phyloP scores from a whole-genome alignment of 2,329 filamentous ascomycete genomes.

The Diaporthe aspalathi region DNA sequence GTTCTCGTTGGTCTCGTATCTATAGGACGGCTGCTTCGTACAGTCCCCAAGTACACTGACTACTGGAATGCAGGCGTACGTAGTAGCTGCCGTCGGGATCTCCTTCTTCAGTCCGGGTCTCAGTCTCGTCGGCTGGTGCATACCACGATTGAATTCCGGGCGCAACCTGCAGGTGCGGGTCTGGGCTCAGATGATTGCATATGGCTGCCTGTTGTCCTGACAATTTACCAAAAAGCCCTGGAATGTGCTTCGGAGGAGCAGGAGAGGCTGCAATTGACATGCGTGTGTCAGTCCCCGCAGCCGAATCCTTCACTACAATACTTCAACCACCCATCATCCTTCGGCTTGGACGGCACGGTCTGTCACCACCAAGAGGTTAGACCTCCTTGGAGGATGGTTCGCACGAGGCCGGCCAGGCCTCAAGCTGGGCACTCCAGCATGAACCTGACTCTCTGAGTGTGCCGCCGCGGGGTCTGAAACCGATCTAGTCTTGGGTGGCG shows the following conservation, averaged over 20 bases:
- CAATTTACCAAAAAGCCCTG: not conserved
- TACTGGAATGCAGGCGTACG: not conserved
- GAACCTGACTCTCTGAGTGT: slow-evolving; percentile 5
- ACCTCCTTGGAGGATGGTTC: not conserved
- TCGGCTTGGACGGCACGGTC: not conserved
- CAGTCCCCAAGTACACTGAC: no score
- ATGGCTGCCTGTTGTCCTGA: slow-evolving; percentile 16
- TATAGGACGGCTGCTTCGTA: not conserved
- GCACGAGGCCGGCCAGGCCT: not conserved
- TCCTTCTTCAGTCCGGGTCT: not conserved
- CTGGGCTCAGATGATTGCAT: slow-evolving; percentile 10
- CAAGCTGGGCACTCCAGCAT: not conserved
- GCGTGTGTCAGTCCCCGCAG: not conserved
- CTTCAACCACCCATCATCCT: not conserved
- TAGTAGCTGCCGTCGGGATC: not conserved
- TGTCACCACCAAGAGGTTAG: not conserved
- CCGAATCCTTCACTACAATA: not conserved
- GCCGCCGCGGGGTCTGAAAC: slow-evolving; percentile 21
- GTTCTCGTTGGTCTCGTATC: not conserved
- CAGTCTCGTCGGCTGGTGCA: not conserved
- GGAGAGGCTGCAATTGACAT: not conserved
- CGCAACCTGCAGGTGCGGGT: slow-evolving; percentile 12
- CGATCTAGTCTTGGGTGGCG: slow-evolving; percentile 17
- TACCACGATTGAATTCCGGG: not conserved
- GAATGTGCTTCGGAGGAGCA: not conserved